phyloP scores from a whole-genome alignment of 2,329 filamentous ascomycete species.

The Aotearoamyces nothofagi region DNA sequence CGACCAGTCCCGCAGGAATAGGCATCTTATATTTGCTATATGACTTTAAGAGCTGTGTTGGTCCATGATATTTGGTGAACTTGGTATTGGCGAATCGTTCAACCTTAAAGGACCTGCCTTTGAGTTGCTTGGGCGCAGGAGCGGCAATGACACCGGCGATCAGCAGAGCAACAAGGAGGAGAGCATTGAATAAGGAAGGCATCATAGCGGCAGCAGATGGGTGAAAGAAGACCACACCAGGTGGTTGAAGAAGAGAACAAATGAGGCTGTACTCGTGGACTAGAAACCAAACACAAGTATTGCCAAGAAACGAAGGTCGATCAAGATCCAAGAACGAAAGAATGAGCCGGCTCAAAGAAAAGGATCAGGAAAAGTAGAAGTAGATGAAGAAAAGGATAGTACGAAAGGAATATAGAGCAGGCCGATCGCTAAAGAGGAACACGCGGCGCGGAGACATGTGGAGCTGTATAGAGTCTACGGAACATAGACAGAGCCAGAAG shows the following conservation, averaged over 20 bases:
- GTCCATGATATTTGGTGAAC: too few relatives aligned
- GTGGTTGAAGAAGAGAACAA: too few relatives aligned
- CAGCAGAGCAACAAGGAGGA: slow-evolving; percentile 31
- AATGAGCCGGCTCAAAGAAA: slow-evolving; percentile 3
- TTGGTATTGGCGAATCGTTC: slow-evolving; percentile 22
- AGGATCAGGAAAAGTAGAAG: too few relatives aligned
- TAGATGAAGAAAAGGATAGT: too few relatives aligned
- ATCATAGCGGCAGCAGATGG: slow-evolving; percentile 10
- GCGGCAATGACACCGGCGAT: slow-evolving; percentile 29
- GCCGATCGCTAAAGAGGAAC: too few relatives aligned
- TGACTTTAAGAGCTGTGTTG: slow-evolving; percentile 38
- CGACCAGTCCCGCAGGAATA: slow-evolving; percentile 27
- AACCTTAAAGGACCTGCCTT: slow-evolving; percentile 19
- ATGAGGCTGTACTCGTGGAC: too few relatives aligned
- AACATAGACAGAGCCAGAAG: too few relatives aligned
- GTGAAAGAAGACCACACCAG: slow-evolving; percentile 17
- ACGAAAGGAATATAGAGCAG: too few relatives aligned
- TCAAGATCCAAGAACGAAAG: slow-evolving; percentile 6
- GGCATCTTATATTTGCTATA: slow-evolving; percentile 52
- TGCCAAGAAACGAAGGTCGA: slow-evolving; percentile 8
- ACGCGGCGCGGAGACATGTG: too few relatives aligned
- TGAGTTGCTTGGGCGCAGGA: slow-evolving; percentile 30
- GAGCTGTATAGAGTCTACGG: too few relatives aligned
- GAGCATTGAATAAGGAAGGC: slow-evolving; percentile 17
- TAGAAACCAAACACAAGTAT: too few relatives aligned